phyloP scores from a whole-genome alignment of 2,329 filamentous ascomycete genomes.

The Fragosphaeria purpurea region DNA sequence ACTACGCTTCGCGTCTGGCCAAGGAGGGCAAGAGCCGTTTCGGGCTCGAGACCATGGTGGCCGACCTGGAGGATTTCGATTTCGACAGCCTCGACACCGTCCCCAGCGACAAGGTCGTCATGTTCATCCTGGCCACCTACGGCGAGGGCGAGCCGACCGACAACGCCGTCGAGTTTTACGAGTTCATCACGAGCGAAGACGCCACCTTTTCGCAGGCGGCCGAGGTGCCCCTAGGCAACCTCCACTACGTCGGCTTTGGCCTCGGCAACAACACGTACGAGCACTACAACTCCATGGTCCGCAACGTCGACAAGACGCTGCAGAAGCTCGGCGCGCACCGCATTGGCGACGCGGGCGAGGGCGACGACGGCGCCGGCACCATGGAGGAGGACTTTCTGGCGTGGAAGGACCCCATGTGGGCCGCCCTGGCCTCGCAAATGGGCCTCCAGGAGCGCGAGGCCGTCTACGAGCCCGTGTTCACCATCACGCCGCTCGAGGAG shows the following conservation, averaged over 20 bases:
- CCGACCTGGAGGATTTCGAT: conserved; percentile 95
- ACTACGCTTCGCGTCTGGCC: conserved; percentile 89
- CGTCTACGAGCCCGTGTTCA: conserved; percentile 88
- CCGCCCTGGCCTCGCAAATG: conserved; percentile 71
- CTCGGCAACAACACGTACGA: conserved; percentile 99
- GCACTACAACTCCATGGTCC: conserved; percentile 98
- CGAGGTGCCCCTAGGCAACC: conserved; percentile 65
- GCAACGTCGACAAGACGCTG: conserved; percentile 74
- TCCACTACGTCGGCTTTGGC: conserved; percentile 92
- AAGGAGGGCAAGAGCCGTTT: conserved; percentile 97
- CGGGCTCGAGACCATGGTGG: conserved; percentile 95
- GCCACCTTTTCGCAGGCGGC: conserved; percentile 65
- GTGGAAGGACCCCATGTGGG: conserved; percentile 99
- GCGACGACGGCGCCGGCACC: conserved; percentile 93
- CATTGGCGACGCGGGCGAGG: conserved; percentile 84
- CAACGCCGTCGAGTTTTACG: conserved; percentile 98
- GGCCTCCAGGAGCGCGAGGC: conserved; percentile 88
- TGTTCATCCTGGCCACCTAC: conserved; percentile 96
- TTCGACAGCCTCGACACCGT: conserved; percentile 87
- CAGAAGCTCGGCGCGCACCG: conserved; percentile 72
- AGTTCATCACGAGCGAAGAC: conserved; percentile 81
- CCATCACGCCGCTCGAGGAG: conserved; percentile 64
- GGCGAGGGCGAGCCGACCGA: conserved; percentile 98
- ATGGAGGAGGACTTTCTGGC: conserved; percentile 99
- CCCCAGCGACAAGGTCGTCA: conserved; percentile 79